A percentile compares a stretch with the other conserved stretches of the same genome.
phyloP scores from a whole-genome alignment of 768 basidiomycete species.

The Xerocomellus dryophilus region DNA sequence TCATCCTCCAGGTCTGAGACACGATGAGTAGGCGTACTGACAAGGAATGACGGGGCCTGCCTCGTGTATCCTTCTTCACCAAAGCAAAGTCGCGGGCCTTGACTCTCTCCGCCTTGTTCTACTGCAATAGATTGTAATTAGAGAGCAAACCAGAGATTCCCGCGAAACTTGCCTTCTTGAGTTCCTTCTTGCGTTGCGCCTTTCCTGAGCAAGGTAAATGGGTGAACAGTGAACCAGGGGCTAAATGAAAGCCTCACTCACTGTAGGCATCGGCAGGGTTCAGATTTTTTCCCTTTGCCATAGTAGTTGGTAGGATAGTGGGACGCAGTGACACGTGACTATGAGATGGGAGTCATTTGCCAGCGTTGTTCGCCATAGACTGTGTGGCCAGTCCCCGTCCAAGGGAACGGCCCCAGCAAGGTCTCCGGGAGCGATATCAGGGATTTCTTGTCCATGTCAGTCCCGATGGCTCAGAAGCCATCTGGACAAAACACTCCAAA shows the following conservation, averaged over 20 bases:
- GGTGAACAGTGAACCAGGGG: slow-evolving; percentile 2
- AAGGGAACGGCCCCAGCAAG: slow-evolving; percentile 44
- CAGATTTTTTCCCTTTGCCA: slow-evolving; percentile 81
- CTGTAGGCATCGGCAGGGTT: slow-evolving; percentile 96
- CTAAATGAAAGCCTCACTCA: slow-evolving; percentile 38
- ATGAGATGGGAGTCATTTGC: slow-evolving; percentile 21
- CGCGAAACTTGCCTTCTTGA: slow-evolving; percentile 67
- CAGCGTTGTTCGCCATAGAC: not conserved
- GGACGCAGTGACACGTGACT: slow-evolving; percentile 28
- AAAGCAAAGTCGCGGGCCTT: slow-evolving; percentile 86
- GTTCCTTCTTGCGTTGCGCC: slow-evolving; percentile 87
- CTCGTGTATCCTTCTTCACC: slow-evolving; percentile 91
- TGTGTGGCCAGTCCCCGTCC: slow-evolving; percentile 40
- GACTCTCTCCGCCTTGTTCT: slow-evolving; percentile 86
- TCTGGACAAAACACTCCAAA: slow-evolving; percentile 44
- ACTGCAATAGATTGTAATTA: slow-evolving; percentile 40
- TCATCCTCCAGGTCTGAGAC: slow-evolving; percentile 75
- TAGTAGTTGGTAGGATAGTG: slow-evolving; percentile 23
- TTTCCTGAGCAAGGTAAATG: slow-evolving; percentile 58
- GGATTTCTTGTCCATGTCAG: slow-evolving; percentile 24
- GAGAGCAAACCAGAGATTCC: slow-evolving; percentile 12
- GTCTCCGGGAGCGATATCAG: slow-evolving; percentile 16
- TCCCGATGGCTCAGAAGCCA: slow-evolving; percentile 25
- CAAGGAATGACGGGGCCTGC: slow-evolving; percentile 36
- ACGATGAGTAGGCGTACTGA: slow-evolving; percentile 2